Evolutionary conservation across 768 basidiomycete species (phyloP), one percentile per base, ranked within the genome.

Genomic region (Mrakia hoshinonis): DNA sequence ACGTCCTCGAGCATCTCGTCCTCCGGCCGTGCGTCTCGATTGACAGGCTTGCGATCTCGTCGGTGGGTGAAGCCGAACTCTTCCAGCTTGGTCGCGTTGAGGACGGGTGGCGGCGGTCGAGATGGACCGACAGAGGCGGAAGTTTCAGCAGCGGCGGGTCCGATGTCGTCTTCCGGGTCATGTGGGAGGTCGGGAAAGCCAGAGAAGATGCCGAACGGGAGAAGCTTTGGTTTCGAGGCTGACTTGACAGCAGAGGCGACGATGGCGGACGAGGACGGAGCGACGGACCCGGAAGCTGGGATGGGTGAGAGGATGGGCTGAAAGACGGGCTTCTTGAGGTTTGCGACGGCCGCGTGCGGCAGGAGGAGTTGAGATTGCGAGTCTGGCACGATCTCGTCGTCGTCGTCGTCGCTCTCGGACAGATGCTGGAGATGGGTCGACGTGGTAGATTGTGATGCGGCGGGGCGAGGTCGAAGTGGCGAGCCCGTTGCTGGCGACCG

Each of bases 351-450:
- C 13, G 26, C 9, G 29, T 49, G 29, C 24, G 65, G 43, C 12
- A 26, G 47, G 4, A 22, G 26, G 26, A 29, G 43, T 22, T 66
- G 43, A 29, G 34, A 49, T 51, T 66, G 65, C 13, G 65, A 46
- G 6, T 66, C 65, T 18, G 65, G 65, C 3, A 66, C 65, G 65
- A 66, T 29, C 47, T 66, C 65, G 46, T 66, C 43, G 29, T 66
- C 64, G 38, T 64, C 63, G 4, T 66, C 65, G 26, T 66, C 51
- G 7, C 26, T 31, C 29, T 49, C 34, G 7, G 24, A 46, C 22
- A 46, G 46, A 29, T 29, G 26, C 18, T n/a, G 22, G 9, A 46
- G 47, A 6, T 20, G 47, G 18, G 65, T 20, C 7, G 65, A 46
- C 24, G 20, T n/a, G 24, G 29, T 6, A 12, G 31, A 66, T 24